These are phyloP conservation scores for Fraxinus pennsylvanica DNA, from an alignment of 257 asterid genomes.

Conservation along the genomic window DNA sequence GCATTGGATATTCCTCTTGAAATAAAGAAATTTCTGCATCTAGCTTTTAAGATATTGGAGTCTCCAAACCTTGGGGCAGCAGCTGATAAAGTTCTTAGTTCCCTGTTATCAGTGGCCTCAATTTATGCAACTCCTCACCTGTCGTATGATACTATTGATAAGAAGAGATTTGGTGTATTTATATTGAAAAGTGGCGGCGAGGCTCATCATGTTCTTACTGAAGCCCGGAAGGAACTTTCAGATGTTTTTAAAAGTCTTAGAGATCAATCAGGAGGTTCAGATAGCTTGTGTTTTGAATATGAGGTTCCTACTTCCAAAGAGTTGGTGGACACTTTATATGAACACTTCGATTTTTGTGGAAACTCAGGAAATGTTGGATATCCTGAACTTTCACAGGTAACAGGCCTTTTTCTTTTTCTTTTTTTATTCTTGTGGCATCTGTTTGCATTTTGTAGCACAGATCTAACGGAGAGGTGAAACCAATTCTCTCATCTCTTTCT, in stretches of 20 bases:
- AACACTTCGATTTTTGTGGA: conserved; percentile 43
- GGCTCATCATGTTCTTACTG: conserved; percentile 44
- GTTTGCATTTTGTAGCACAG: conserved; percentile 24
- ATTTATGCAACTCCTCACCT: conserved; percentile 42
- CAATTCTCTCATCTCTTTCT: conserved; percentile 12
- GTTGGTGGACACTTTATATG: conserved; percentile 57
- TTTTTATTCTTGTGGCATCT: conserved; percentile 20
- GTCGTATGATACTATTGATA: conserved; percentile 33
- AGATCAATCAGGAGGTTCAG: conserved; percentile 44
- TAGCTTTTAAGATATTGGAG: conserved; percentile 54
- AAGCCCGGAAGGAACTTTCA: conserved; percentile 58
- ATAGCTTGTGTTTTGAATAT: conserved; percentile 49
- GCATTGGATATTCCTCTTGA: conserved; percentile 59
- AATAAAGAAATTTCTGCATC: conserved; percentile 53
- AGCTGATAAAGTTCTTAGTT: conserved; percentile 53
- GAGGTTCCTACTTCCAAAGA: conserved; percentile 67
- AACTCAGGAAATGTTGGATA: conserved; percentile 45
- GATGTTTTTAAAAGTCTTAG: conserved; percentile 48
- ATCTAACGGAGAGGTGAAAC: conserved; percentile 21
- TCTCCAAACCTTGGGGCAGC: conserved; percentile 51
- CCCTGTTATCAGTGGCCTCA: conserved; percentile 61
- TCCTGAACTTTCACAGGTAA: conserved; percentile 67
- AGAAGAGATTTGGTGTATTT: conserved; percentile 34
- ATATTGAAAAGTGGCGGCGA: conserved; percentile 35
- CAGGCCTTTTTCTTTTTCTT: conserved; percentile 12